Conservation (phyloP, 2,329 filamentous ascomycete species). For the Neopestalotiopsis sp. region DNA sequence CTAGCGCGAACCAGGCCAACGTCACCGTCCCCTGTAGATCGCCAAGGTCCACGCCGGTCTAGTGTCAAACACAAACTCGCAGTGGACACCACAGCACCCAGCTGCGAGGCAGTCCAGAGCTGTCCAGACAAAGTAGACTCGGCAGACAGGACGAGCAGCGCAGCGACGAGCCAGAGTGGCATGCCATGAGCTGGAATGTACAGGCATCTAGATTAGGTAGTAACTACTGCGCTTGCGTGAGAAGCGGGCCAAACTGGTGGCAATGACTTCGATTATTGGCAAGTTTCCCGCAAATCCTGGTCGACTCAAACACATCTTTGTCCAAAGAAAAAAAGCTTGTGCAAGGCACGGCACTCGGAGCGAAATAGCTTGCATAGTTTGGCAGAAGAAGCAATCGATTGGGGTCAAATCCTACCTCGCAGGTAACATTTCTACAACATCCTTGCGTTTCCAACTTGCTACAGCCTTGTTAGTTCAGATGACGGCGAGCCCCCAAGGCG, state of each 20-base stretch:
- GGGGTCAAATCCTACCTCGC: background rate
- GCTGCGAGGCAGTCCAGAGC: background rate
- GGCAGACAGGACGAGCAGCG: too few relatives aligned
- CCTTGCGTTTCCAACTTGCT: background rate
- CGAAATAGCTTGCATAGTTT: background rate
- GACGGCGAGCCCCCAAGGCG: too few relatives aligned
- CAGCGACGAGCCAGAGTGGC: too few relatives aligned
- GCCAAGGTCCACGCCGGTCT: background rate
- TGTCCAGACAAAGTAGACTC: too few relatives aligned
- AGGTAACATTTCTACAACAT: background rate
- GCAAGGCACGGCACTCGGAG: background rate
- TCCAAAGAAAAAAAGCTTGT: background rate
- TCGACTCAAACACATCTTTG: background rate
- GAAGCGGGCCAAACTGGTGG: background rate
- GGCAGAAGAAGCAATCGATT: background rate
- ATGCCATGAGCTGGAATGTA: too few relatives aligned
- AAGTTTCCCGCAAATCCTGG: background rate
- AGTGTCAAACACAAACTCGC: background rate
- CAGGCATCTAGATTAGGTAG: too few relatives aligned
- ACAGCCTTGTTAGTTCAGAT: background rate
- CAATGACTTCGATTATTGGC: background rate
- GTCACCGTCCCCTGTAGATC: conserved; percentile 11
- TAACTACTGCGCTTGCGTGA: too few relatives aligned
- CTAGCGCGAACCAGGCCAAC: conserved; percentile 10
- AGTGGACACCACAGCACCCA: background rate